Evolutionary conservation across 2,329 filamentous ascomycete genomes (phyloP), one percentile per base, ranked within the genome.

Genomic region (Botrytis tulipae): DNA sequence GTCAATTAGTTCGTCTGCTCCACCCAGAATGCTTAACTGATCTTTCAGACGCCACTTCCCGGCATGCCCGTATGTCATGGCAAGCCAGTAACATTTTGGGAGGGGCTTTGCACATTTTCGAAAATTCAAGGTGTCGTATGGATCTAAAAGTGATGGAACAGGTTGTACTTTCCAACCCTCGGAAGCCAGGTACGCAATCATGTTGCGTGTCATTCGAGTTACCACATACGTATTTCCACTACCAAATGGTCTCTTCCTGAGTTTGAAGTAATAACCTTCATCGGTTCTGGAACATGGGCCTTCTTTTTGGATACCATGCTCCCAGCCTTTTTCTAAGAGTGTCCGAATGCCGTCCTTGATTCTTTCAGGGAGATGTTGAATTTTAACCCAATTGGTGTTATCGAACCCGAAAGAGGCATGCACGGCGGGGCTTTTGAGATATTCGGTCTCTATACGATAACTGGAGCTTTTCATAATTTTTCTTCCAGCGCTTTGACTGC

Each of bases 1-100:
- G 42, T 72, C 61, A 29, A 72, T 67, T 18, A 72, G 63, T 32
- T 72, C 71, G 40, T 69, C 62, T 44, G 62, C 32, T 22, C 62
- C 71, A 6, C 71, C 71, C 16, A 72, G 6, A 44, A 72, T 18
- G 35, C 59, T 18, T 12, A 72, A n/a, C 7, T 60, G 25, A 22
- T 70, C 68, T 61, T 22, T 61, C 2, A 69, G 9, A 32, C 37
- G 18, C 48, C 35, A 68, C 18, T 32, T 42, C 14, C 48, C 66
- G 4, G n/a, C 25, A 42, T 57, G n/a, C 16, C 35, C 66, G 8
- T 57, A 68, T 16, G 51, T 8, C 3, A 72, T 4, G 20, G 51
- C 71, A 20, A 72, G 63, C 71, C 71, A 72, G 18, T 72, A 72
- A 35, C 62, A 72, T 42, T 72, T 54, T 37, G 71, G 71, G 8